Conservation (phyloP, 2,329 filamentous ascomycete species). For the Kalaharituber pfeilii region DNA sequence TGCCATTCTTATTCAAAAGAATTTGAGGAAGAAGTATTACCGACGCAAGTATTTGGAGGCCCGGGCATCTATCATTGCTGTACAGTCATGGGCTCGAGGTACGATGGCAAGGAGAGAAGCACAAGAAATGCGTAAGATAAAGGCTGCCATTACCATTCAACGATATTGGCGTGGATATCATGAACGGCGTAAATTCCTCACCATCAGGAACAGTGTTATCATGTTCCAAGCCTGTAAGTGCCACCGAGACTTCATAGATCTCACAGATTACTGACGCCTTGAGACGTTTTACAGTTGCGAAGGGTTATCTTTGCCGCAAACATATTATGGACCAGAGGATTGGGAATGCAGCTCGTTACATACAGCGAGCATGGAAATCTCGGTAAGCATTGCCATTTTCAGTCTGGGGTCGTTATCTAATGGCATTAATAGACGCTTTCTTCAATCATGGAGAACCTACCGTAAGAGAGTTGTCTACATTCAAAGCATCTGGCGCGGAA, state of each 20-base stretch:
- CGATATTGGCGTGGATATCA: slow-evolving; percentile 86
- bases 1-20: slow-evolving; percentile 97
- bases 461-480: slow-evolving; percentile 76
- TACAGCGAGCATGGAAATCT: slow-evolving; percentile 79
- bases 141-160: slow-evolving; percentile 86
- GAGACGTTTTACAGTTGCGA: slow-evolving; percentile 27
- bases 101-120: slow-evolving; percentile 60
- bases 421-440: slow-evolving; percentile 38
- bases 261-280: background rate
- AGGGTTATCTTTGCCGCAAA: slow-evolving; percentile 79
- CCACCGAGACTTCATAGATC: slow-evolving; percentile 1
- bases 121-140: slow-evolving; percentile 64
- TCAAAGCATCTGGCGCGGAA: slow-evolving; percentile 86
- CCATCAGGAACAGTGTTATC: slow-evolving; percentile 67
- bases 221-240: slow-evolving; percentile 53
- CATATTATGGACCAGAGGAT: slow-evolving; percentile 86
- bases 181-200: slow-evolving; percentile 62
- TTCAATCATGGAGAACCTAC: slow-evolving; percentile 72
- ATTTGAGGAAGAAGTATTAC: slow-evolving; percentile 87
- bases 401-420: background rate
- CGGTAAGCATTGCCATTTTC: slow-evolving; percentile 24
- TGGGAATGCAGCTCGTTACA: slow-evolving; percentile 76
- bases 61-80: slow-evolving; percentile 57
- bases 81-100: slow-evolving; percentile 63
- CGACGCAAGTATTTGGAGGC: slow-evolving; percentile 78